A percentile compares a stretch with the other conserved stretches of the same genome.
phyloP scores from a whole-genome alignment of 2,329 filamentous ascomycete genomes.

The Alternaria gansuensis region DNA sequence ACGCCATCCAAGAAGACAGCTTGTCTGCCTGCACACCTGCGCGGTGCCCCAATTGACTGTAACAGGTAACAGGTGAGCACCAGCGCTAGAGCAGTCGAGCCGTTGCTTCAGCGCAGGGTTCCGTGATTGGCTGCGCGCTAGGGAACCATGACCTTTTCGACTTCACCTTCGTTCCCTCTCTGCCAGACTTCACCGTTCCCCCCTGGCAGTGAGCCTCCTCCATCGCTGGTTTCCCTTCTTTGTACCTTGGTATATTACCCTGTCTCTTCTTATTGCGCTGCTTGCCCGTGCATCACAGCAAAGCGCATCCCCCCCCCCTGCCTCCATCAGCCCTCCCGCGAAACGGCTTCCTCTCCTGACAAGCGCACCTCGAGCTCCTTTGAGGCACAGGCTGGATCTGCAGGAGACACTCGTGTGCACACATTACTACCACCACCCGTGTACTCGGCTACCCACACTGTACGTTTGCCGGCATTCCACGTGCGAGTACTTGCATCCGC shows the following conservation, averaged over 20 bases:
- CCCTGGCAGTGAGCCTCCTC: constrained; percentile 23
- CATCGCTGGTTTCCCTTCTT: constrained; percentile 30
- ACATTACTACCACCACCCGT: constrained; percentile 13
- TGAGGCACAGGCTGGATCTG: constrained; percentile 47
- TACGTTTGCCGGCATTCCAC: constrained; percentile 10
- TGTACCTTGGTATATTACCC: constrained; percentile 35
- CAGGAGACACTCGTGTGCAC: constrained; percentile 37
- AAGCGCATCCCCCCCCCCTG: constrained; percentile 19
- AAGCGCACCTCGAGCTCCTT: constrained; percentile 37
- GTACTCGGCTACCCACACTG: constrained; percentile 17
- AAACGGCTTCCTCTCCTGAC: constrained; percentile 28
- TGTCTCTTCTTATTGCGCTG: constrained; percentile 33
- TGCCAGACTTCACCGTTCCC: not conserved
- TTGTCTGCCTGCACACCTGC: not conserved
- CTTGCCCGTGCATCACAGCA: constrained; percentile 23
- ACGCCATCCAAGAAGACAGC: constrained; percentile 5
- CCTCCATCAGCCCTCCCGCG: constrained; percentile 27
- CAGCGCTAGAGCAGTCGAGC: constrained; percentile 23
- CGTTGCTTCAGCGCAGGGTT: constrained; percentile 33
- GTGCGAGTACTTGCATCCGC: not conserved
- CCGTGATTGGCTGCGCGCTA: constrained; percentile 30
- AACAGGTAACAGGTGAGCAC: constrained; percentile 20
- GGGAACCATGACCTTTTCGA: constrained; percentile 22
- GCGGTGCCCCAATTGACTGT: constrained; percentile 12
- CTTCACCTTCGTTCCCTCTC: not conserved